A percentile compares a stretch with the other conserved stretches of the same genome.
Conservation (phyloP, 1,139 yeast species). For the Wickerhamiella infanticola region DNA sequence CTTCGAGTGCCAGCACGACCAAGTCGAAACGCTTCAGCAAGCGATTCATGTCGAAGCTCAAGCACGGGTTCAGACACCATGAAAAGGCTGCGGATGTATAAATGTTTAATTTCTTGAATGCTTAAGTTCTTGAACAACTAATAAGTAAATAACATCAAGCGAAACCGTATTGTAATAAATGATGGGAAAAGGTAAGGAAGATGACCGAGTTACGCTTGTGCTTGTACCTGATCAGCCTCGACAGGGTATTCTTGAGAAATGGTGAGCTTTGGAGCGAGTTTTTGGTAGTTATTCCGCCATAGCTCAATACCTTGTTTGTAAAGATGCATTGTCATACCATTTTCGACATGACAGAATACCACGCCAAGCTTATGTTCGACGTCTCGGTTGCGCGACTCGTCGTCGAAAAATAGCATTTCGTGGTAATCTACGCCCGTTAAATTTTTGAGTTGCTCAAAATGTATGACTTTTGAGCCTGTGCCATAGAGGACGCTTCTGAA, state of each 20-base stretch:
- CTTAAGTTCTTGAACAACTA: too few species aligned
- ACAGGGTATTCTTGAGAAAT: background rate
- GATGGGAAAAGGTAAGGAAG: too few species aligned
- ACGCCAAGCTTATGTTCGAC: constrained; percentile 44
- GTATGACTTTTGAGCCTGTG: constrained; percentile 44
- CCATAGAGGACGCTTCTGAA: constrained; percentile 54
- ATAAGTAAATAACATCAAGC: too few species aligned
- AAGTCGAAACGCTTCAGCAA: too few species aligned
- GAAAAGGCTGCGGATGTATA: too few species aligned
- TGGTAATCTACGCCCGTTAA: constrained; percentile 34
- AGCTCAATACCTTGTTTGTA: constrained; percentile 31
- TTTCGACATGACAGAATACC: constrained; percentile 37
- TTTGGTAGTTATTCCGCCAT: constrained; percentile 23
- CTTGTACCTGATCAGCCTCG: background rate
- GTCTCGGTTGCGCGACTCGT: constrained; percentile 50
- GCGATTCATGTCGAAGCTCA: too few species aligned
- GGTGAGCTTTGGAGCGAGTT: constrained; percentile 2
- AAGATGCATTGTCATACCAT: constrained; percentile 36
- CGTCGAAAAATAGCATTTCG: constrained; percentile 52
- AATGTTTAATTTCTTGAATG: too few species aligned
- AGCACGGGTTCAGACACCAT: too few species aligned
- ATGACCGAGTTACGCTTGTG: background rate
- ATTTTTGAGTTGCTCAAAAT: constrained; percentile 34
- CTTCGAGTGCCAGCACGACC: too few species aligned
- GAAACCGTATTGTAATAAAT: too few species aligned